Conservation (phyloP, 2,329 filamentous ascomycete species). For the Microcera coccophila region DNA sequence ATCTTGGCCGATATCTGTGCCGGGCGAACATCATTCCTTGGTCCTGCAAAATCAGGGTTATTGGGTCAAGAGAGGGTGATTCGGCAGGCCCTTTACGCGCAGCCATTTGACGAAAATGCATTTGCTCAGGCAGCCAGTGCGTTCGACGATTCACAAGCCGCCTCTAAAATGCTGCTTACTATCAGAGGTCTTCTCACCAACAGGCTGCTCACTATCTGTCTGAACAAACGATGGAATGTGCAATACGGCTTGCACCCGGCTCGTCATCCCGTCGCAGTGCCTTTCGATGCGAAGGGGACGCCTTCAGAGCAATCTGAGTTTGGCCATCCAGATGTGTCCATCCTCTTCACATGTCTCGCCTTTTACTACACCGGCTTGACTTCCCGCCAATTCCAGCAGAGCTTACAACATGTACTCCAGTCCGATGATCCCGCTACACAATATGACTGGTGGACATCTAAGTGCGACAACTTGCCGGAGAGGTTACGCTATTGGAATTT, state of each 20-base stretch:
- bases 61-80: too few relatives aligned
- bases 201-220: constrained; percentile 50
- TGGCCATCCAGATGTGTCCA: constrained; percentile 57
- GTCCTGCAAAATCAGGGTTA: constrained; percentile 17
- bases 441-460: constrained; percentile 50
- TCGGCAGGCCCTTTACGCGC: too few relatives aligned
- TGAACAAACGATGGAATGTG: constrained; percentile 62
- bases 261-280: constrained; percentile 50
- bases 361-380: constrained; percentile 56
- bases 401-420: constrained; percentile 48
- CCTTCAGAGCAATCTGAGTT: constrained; percentile 56
- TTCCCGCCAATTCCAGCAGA: constrained; percentile 44
- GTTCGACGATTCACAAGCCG: constrained; percentile 24
- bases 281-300: constrained; percentile 56
- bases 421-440: constrained; percentile 54
- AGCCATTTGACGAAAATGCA: constrained; percentile 52
- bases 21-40: constrained; percentile 10
- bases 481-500: constrained; percentile 49
- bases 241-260: constrained; percentile 55
- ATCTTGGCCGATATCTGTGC: not conserved
- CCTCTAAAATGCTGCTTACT: constrained; percentile 5
- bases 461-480: constrained; percentile 39
- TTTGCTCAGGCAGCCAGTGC: constrained; percentile 57
- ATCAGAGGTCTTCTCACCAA: constrained; percentile 53
- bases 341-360: constrained; percentile 51